Evolutionary conservation across 768 basidiomycete genomes (phyloP).

Genomic region (Pleurotus cornucopiae): DNA sequence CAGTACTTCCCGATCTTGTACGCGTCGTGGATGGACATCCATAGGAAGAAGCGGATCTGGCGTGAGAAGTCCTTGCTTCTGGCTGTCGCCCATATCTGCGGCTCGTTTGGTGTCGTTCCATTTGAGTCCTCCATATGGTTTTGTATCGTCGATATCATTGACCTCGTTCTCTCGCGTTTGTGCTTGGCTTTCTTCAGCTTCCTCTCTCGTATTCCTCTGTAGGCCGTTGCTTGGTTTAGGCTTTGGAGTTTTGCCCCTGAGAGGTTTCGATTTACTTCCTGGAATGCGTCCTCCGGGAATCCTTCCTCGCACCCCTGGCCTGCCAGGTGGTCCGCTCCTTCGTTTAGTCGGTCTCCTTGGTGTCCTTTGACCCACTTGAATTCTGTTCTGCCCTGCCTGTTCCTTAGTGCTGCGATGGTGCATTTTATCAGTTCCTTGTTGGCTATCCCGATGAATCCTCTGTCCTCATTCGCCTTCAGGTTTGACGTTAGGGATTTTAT

Average conservation of each 20-base stretch:
- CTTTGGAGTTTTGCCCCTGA: slow-evolving; percentile 13
- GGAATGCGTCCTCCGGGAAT: not conserved
- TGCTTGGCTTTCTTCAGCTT: slow-evolving; percentile 2
- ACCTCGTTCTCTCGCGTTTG: not conserved
- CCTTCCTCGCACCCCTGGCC: slow-evolving; percentile 11
- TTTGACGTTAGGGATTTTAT: slow-evolving; percentile 18
- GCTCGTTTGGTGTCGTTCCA: not conserved
- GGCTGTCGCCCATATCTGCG: slow-evolving; percentile 11
- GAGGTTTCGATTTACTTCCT: not conserved
- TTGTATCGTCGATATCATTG: slow-evolving; percentile 2
- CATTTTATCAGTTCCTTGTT: slow-evolving; percentile 15
- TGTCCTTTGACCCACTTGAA: slow-evolving; percentile 24
- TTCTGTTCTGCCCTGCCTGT: slow-evolving; percentile 10
- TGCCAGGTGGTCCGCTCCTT: slow-evolving; percentile 19
- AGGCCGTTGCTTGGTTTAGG: slow-evolving; percentile 14
- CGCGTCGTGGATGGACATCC: slow-evolving; percentile 18
- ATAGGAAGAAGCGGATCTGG: slow-evolving; percentile 13
- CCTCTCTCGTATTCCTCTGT: slow-evolving; percentile 9
- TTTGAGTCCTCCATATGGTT: not conserved
- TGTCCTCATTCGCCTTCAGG: slow-evolving; percentile 19
- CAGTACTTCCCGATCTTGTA: slow-evolving; percentile 23
- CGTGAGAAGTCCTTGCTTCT: slow-evolving; percentile 10
- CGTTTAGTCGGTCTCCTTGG: slow-evolving; percentile 13
- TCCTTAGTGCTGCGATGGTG: slow-evolving; percentile 7
- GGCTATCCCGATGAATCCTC: slow-evolving; percentile 17